phyloP scores from a whole-genome alignment of 2,329 filamentous ascomycete genomes.

The Endocalyx cinctus region DNA sequence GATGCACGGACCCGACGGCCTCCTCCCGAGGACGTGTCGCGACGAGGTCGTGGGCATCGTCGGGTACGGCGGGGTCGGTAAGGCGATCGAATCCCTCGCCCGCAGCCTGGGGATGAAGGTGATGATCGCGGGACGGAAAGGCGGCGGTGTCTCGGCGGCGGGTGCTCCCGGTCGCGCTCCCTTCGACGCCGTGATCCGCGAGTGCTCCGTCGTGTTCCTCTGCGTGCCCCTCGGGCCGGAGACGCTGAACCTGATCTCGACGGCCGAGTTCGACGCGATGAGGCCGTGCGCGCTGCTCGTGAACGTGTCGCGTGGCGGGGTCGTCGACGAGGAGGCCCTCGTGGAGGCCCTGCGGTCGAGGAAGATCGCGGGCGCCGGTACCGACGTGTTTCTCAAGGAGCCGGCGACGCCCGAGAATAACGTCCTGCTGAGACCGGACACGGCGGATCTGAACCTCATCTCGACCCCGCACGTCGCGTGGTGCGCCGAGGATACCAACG shows the following conservation, averaged over 20 bases:
- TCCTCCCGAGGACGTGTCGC: slow-evolving; percentile 18
- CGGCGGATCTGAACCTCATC: slow-evolving; percentile 22
- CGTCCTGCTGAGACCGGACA: slow-evolving; percentile 16
- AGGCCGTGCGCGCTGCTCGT: slow-evolving; percentile 19
- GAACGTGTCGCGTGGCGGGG: slow-evolving; percentile 27
- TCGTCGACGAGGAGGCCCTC: slow-evolving; percentile 25
- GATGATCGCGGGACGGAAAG: slow-evolving; percentile 23
- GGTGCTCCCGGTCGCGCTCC: slow-evolving; percentile 15
- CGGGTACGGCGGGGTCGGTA: slow-evolving; percentile 26
- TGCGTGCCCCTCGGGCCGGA: slow-evolving; percentile 24
- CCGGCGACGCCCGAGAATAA: slow-evolving; percentile 20
- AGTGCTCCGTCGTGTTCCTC: slow-evolving; percentile 20
- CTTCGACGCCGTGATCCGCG: slow-evolving; percentile 22
- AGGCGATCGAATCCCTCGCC: slow-evolving; percentile 14
- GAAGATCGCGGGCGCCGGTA: slow-evolving; percentile 23
- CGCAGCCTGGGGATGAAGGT: slow-evolving; percentile 22
- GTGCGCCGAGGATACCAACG: slow-evolving; percentile 23
- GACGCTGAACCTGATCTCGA: slow-evolving; percentile 21
- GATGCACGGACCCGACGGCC: slow-evolving; percentile 20
- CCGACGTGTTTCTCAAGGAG: slow-evolving; percentile 24
- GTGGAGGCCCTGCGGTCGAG: slow-evolving; percentile 19
- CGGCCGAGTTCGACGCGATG: slow-evolving; percentile 20
- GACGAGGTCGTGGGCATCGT: slow-evolving; percentile 25
- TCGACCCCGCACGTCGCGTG: slow-evolving; percentile 28
- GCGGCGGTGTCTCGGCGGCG: too few species aligned